Evolutionary conservation across 169 alveolate genomes (phyloP), one percentile per base, ranked within the genome.

Genomic region (Eimeria zaria): DNA sequence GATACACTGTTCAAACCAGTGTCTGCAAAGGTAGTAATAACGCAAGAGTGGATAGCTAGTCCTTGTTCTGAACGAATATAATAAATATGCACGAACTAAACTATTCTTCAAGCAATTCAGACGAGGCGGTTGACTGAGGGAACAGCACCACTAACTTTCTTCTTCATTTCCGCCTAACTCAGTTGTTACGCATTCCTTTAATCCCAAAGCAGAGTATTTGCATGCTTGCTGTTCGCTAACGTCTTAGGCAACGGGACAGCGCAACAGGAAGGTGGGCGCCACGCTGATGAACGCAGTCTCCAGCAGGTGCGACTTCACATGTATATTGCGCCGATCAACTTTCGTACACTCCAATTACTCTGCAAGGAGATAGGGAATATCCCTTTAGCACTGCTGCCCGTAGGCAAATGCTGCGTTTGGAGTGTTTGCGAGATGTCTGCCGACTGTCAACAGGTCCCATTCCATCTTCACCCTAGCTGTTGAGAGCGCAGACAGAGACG

Each of bases 261-360:
- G 97, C 83, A 97, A 97, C 97, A 96, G 99, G 91, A 97, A 97
- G 58, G 98, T 98, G 53, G 99, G 98, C 80, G 99, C 98, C 4
- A 98, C 99, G 20, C 97, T 98, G 53, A 98, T 98, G 99, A 98
- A 98, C 96, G 98, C 97, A 39, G 98, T 97, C 76, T 98, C 99
- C 1, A 97, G 98, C 89, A 95, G 99, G 96, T 95, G 74, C 55
- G 95, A 58, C 33, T 0, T 4, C 69, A n/a, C 12, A 44, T 46
- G 22, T 46, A 48, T 0, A 80, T 12, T 0, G 27, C 46, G 16
- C 44, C 22, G 16, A 44, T 5, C 41, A 30, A 48, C 64, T 33
- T 24, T 24, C 18, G 41, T 80, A 69, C 89, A n/a, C 67, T 73
- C 20, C 53, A 41, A 53, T 33, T 36, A 39, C 48, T 76, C 36